Evolutionary conservation across 2,329 filamentous ascomycete species (phyloP).

Genomic region (Cytospora mali): DNA sequence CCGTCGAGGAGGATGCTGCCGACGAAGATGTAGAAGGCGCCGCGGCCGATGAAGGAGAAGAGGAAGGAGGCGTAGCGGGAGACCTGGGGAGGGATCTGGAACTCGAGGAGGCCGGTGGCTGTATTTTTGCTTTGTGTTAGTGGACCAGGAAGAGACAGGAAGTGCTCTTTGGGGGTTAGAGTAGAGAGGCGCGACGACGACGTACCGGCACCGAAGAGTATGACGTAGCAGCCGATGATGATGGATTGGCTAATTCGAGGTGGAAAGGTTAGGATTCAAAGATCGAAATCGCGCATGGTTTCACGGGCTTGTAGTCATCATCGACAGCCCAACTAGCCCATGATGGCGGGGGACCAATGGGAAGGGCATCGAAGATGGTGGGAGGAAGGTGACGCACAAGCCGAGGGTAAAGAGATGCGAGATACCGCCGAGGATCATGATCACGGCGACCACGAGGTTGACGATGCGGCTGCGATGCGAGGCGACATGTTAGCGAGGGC

Average conservation of each 20-base stretch:
- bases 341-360: not conserved
- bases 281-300: not conserved
- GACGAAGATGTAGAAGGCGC: constrained; percentile 95
- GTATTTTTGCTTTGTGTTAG: constrained; percentile 7
- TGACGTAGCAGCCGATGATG: constrained; percentile 83
- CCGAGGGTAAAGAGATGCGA: constrained; percentile 66
- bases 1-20: constrained; percentile 80
- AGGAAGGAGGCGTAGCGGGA: constrained; percentile 95
- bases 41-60: constrained; percentile 95
- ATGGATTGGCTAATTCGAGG: constrained; percentile 63
- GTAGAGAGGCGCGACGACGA: constrained; percentile 4
- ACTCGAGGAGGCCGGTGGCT: constrained; percentile 56
- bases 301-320: not conserved
- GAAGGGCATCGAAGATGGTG: constrained; percentile 34
- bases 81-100: constrained; percentile 91
- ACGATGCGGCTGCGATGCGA: constrained; percentile 74
- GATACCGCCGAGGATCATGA: constrained; percentile 86
- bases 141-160: not conserved
- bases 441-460: constrained; percentile 83
- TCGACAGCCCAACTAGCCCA: not conserved
- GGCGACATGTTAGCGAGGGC: constrained; percentile 40
- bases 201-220: constrained; percentile 85
- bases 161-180: not conserved
- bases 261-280: constrained; percentile 8
- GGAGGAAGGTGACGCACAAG: constrained; percentile 59